Conservation (phyloP, 352 stramenopile genomes). For the Phytophthora macrochlamydospora region DNA sequence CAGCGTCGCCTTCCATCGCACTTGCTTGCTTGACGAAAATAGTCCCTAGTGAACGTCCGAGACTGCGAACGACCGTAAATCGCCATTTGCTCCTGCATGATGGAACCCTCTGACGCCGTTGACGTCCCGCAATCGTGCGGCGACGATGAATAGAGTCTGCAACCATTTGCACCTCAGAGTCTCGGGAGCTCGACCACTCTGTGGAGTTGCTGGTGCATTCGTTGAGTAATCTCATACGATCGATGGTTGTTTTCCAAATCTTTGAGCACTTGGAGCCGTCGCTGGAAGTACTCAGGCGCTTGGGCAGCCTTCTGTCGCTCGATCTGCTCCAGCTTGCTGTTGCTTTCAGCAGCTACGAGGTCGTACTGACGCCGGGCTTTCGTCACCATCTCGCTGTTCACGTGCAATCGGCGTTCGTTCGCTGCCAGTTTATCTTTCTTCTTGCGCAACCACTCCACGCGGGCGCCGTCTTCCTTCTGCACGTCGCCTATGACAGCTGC, state of each 20-base stretch:
- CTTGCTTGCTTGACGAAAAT: no score
- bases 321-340: slow-evolving; percentile 57
- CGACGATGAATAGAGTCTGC: no score
- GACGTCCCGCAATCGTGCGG: no score
- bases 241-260: slow-evolving; percentile 13
- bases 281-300: slow-evolving; percentile 50
- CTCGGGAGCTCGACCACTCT: slow-evolving; percentile 22
- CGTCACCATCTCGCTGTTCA: slow-evolving; percentile 35
- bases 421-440: slow-evolving; percentile 35
- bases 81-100: no score
- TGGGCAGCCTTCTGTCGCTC: slow-evolving; percentile 54
- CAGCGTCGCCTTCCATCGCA: slow-evolving; percentile 4
- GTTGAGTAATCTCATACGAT: slow-evolving; percentile 19
- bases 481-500: slow-evolving; percentile 19
- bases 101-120: no score
- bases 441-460: slow-evolving; percentile 51
- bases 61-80: no score
- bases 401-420: slow-evolving; percentile 28
- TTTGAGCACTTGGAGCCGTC: slow-evolving; percentile 30
- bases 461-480: slow-evolving; percentile 30
- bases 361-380: slow-evolving; percentile 54
- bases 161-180: slow-evolving; percentile 1
- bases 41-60: no score
- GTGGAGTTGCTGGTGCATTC: slow-evolving; percentile 28
- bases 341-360: slow-evolving; percentile 48